A percentile compares a stretch with the other conserved stretches of the same genome.
Evolutionary conservation across 352 stramenopile genomes (phyloP).

Genomic region (Saprolegnia parasitica): DNA sequence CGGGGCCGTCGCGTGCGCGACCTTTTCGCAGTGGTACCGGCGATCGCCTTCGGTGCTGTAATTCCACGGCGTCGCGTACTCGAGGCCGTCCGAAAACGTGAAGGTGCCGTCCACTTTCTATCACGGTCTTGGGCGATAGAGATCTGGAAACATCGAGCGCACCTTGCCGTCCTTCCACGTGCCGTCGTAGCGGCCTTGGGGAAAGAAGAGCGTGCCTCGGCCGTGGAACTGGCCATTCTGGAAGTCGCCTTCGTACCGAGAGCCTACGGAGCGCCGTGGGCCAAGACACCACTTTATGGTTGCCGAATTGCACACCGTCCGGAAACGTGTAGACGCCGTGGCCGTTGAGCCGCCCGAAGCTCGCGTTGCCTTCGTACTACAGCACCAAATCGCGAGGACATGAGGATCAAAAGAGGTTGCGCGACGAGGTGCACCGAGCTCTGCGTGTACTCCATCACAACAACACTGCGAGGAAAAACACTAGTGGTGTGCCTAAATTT

Average conservation of each 20-base stretch:
- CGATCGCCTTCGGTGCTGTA: constrained; percentile 64
- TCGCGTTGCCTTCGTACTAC: constrained; percentile 21
- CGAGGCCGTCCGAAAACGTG: constrained; percentile 68
- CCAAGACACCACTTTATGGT: neutral
- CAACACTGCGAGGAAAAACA: too few species aligned
- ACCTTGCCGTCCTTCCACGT: constrained; percentile 68
- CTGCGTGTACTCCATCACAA: constrained; percentile 27
- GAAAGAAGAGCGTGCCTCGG: constrained; percentile 62
- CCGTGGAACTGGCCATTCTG: constrained; percentile 76
- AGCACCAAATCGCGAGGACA: neutral
- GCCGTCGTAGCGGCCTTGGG: constrained; percentile 60
- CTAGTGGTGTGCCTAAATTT: too few species aligned
- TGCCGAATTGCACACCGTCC: constrained; percentile 1
- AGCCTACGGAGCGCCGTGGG: constrained; percentile 32
- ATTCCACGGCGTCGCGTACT: constrained; percentile 55
- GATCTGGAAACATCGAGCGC: constrained; percentile 5
- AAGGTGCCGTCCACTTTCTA: constrained; percentile 72
- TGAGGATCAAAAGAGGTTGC: neutral
- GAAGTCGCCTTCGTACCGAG: constrained; percentile 77
- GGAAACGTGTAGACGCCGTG: constrained; percentile 25
- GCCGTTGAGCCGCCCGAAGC: constrained; percentile 26
- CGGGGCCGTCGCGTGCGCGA: constrained; percentile 31
- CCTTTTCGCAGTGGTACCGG: constrained; percentile 63
- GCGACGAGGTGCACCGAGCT: constrained; percentile 3
- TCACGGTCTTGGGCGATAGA: neutral